Evolutionary conservation across 345 rosid species (phyloP), one percentile per base, ranked within the genome.

Genomic region (Ricinus communis): DNA sequence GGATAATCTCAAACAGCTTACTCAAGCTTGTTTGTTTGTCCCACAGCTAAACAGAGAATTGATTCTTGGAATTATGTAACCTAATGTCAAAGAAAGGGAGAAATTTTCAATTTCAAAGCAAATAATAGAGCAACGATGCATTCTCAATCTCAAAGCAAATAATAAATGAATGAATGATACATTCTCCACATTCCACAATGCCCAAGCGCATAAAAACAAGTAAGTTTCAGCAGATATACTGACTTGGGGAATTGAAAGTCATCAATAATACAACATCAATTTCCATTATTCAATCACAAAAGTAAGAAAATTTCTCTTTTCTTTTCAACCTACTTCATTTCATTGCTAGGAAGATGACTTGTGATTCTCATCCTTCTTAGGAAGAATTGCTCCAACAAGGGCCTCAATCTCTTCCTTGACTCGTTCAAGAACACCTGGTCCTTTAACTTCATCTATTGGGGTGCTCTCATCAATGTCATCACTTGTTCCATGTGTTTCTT

Each of bases 351-450:
- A 27, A 19, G 70, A 53, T 60, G 31, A 36, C 46, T 68, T 24
- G 40, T 68, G 62, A 6, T 28, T 45, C 12, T 68, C 57, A 22
- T 74, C 77, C 70, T 82, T 49, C 50, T 82, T 69, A 46, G 84
- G 82, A 79, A 62, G 80, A 62, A 84, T 75, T 0, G 83, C 75
- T 31, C 75, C 86, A 13, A 84, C 72, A 41, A 86, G 36, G 65
- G 89, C 89, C 76, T 83, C 87, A 0, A 86, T 11, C 61, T 86
- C 87, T 72, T 86, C 89, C 64, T 78, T 86, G 54, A 79, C 81
- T 12, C 89, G 81, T 12, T 69, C 73, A 64, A 86, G 50, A 27
- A 86, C 82, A 74, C 82, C 77, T 14, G 89, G 89, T 36, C 80
- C 89, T 82, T 80, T 86, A 63, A 84, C 84, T 59, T 80, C 82